These are phyloP conservation scores for Crucibulum parvulum DNA, from an alignment of 1,284 basidiomycete genomes.

Conservation along the genomic window DNA sequence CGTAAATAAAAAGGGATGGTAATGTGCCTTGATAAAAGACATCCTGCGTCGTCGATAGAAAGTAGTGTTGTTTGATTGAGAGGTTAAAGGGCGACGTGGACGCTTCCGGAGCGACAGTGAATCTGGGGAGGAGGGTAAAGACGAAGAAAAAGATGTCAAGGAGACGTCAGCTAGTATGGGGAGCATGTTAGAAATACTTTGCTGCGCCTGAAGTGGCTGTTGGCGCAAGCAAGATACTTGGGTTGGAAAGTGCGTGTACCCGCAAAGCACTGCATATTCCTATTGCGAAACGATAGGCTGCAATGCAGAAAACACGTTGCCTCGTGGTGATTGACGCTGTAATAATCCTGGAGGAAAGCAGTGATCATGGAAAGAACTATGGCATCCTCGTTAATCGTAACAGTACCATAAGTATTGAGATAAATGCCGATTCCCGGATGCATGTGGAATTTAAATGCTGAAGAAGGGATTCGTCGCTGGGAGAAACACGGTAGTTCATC, in stretches of 20 bases:
- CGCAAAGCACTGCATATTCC: neutral
- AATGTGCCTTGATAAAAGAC: conserved; percentile 56
- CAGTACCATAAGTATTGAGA: no score
- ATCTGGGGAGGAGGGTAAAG: neutral
- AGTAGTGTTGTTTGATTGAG: conserved; percentile 7
- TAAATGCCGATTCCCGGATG: no score
- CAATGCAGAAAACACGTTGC: neutral
- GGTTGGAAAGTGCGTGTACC: neutral
- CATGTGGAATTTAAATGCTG: no score
- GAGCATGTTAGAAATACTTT: conserved; percentile 2
- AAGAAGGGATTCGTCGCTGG: no score
- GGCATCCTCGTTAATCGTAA: no score
- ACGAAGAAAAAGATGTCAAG: neutral
- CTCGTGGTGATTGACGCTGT: no score
- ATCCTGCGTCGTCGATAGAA: conserved; percentile 26
- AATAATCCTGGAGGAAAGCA: no score
- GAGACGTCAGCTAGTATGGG: neutral
- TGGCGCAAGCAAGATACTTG: neutral
- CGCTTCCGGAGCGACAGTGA: conserved; percentile 11
- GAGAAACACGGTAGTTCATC: no score
- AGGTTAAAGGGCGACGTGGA: neutral
- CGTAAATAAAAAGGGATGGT: conserved; percentile 74
- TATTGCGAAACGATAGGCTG: neutral
- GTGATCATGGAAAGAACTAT: no score
- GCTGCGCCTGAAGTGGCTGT: neutral